phyloP scores from a whole-genome alignment of 202 grass and related monocot species.

The Panicum virgatum region DNA sequence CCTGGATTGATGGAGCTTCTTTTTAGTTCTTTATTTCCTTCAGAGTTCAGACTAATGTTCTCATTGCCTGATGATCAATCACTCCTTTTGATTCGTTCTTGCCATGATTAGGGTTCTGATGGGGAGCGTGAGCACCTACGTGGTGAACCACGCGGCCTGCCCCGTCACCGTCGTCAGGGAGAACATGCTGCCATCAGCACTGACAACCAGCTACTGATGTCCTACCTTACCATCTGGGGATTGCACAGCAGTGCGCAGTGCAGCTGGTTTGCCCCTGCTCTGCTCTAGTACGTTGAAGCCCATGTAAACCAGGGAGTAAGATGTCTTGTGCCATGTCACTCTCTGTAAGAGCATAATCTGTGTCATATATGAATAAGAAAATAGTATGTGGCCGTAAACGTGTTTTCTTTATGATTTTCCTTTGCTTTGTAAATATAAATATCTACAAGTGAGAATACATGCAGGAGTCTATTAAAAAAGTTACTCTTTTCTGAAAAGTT shows the following conservation, averaged over 20 bases:
- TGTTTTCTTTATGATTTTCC: background rate
- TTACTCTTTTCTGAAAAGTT: background rate
- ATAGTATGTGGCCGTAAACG: background rate
- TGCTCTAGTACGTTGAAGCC: background rate
- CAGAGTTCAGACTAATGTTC: background rate
- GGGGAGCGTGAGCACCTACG: slow-evolving; percentile 71
- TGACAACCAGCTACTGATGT: background rate
- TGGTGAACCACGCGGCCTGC: slow-evolving; percentile 53
- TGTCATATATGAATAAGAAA: background rate
- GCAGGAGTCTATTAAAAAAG: background rate
- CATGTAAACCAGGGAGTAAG: background rate
- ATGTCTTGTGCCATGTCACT: background rate
- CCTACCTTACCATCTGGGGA: background rate
- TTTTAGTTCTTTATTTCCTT: background rate
- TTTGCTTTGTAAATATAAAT: background rate
- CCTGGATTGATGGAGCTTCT: background rate
- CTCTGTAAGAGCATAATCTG: background rate
- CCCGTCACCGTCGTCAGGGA: slow-evolving; percentile 67
- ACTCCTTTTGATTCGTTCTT: background rate
- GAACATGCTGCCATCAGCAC: slow-evolving; percentile 11
- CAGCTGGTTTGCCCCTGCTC: background rate
- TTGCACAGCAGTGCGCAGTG: background rate
- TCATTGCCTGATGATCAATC: background rate
- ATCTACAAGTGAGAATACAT: no score
- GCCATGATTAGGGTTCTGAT: slow-evolving; percentile 48